A percentile compares a stretch with the other conserved stretches of the same genome.
phyloP scores from a whole-genome alignment of 1,284 basidiomycete species.

The Sparassis latifolia region DNA sequence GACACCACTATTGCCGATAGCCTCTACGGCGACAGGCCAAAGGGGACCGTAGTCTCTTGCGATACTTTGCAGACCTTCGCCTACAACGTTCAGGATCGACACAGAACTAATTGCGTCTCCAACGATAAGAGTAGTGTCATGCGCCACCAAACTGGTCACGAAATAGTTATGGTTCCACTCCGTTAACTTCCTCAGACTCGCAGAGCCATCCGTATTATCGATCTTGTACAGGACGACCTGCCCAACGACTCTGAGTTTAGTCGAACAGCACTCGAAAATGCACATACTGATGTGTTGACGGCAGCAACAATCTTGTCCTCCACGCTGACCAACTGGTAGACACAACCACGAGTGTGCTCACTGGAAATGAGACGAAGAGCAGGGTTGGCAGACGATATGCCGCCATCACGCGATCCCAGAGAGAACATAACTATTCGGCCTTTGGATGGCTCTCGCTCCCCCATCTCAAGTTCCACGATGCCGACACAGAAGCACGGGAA shows the following conservation, averaged over 20 bases:
- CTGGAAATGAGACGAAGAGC: conserved; percentile 23
- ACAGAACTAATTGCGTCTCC: conserved; percentile 85
- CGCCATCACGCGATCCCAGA: conserved; percentile 22
- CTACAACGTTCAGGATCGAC: conserved; percentile 55
- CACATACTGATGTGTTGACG: conserved; percentile 67
- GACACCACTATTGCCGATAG: conserved; percentile 48
- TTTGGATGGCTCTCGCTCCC: conserved; percentile 50
- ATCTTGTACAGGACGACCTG: conserved; percentile 40
- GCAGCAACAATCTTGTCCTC: conserved; percentile 56
- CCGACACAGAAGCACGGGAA: conserved; percentile 55
- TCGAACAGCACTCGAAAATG: neutral
- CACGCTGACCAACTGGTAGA: conserved; percentile 48
- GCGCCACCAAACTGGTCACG: conserved; percentile 54
- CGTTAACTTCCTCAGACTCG: conserved; percentile 36
- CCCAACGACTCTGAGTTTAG: conserved; percentile 18
- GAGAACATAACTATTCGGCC: conserved; percentile 55
- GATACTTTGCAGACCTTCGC: conserved; percentile 46
- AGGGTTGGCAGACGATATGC: conserved; percentile 20
- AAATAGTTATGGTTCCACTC: conserved; percentile 80
- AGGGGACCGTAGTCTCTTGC: conserved; percentile 77
- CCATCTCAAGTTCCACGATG: conserved; percentile 40
- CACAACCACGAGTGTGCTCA: conserved; percentile 46
- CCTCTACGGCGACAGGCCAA: conserved; percentile 59
- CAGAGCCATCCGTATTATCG: neutral
- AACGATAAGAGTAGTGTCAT: conserved; percentile 47